phyloP scores from a whole-genome alignment of 2,329 filamentous ascomycete species.

The Claviceps cyperi region DNA sequence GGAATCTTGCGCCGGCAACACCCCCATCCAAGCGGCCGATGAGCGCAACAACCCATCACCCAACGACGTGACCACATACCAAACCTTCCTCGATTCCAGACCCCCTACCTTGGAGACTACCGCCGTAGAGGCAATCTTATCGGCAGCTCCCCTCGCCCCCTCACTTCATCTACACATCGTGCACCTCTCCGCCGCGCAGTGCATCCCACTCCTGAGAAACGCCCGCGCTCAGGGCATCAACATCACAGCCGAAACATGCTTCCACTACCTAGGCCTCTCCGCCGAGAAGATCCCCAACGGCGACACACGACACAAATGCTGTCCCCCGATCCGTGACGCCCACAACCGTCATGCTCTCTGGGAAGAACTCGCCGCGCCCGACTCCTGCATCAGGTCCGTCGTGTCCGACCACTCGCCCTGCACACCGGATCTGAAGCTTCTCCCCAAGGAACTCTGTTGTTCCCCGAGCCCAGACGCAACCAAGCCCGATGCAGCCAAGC shows the following conservation, averaged over 20 bases:
- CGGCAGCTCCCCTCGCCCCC: constrained; percentile 65
- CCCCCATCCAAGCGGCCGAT: no score
- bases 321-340: constrained; percentile 73
- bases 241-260: constrained; percentile 89
- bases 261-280: constrained; percentile 79
- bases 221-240: constrained; percentile 62
- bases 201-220: constrained; percentile 64
- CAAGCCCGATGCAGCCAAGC: constrained; percentile 1
- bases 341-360: constrained; percentile 76
- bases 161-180: constrained; percentile 83
- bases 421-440: constrained; percentile 83
- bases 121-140: constrained; percentile 75
- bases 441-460: constrained; percentile 49
- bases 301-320: constrained; percentile 90
- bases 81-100: constrained; percentile 81
- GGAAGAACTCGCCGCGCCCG: constrained; percentile 56
- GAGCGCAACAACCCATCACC: neutral
- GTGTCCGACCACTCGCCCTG: constrained; percentile 95
- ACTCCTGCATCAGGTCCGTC: constrained; percentile 78
- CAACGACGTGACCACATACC: constrained; percentile 63
- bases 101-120: constrained; percentile 84
- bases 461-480: neutral
- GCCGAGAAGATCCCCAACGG: constrained; percentile 71
- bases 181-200: constrained; percentile 78
- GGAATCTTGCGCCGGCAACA: constrained; percentile 59